A percentile compares a stretch with the other conserved stretches of the same genome.
Conservation (phyloP, 2,329 filamentous ascomycete species). For the Aspergillus sp. region DNA sequence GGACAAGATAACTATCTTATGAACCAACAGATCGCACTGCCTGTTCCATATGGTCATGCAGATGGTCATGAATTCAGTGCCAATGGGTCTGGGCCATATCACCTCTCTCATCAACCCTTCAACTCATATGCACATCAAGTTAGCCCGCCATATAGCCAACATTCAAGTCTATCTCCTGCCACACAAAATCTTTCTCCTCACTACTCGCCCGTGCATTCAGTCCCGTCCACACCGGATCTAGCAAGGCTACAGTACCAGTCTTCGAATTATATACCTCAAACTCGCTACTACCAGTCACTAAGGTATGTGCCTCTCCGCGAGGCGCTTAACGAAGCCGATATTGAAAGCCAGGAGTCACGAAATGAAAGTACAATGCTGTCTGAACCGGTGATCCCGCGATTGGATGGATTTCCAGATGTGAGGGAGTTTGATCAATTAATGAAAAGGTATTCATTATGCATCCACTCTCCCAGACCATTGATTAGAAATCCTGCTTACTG, state of each 20-base stretch:
- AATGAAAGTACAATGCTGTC: slow-evolving; percentile 41
- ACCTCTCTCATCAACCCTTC: slow-evolving; percentile 30
- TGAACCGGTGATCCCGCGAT: slow-evolving; percentile 38
- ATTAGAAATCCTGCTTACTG: neutral
- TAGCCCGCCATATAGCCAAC: slow-evolving; percentile 30
- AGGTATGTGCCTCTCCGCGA: slow-evolving; percentile 33
- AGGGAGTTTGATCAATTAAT: slow-evolving; percentile 43
- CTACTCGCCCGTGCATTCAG: slow-evolving; percentile 27
- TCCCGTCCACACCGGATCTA: slow-evolving; percentile 29
- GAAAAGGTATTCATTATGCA: slow-evolving; percentile 30
- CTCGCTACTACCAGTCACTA: slow-evolving; percentile 26
- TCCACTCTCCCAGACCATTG: neutral
- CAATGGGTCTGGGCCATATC: slow-evolving; percentile 25
- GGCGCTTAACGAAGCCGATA: slow-evolving; percentile 29
- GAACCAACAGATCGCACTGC: slow-evolving; percentile 28
- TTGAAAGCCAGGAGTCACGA: slow-evolving; percentile 41
- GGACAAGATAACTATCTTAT: slow-evolving; percentile 30
- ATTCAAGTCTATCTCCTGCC: slow-evolving; percentile 23
- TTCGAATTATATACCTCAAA: slow-evolving; percentile 26
- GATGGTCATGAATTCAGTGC: slow-evolving; percentile 26
- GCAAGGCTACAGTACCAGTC: slow-evolving; percentile 27
- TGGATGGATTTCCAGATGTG: slow-evolving; percentile 43
- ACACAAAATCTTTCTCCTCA: slow-evolving; percentile 25
- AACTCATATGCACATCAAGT: slow-evolving; percentile 34
- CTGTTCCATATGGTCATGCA: slow-evolving; percentile 25